Conservation (phyloP, 1,284 basidiomycete genomes). For the Cutaneotrichosporon daszewskae region DNA sequence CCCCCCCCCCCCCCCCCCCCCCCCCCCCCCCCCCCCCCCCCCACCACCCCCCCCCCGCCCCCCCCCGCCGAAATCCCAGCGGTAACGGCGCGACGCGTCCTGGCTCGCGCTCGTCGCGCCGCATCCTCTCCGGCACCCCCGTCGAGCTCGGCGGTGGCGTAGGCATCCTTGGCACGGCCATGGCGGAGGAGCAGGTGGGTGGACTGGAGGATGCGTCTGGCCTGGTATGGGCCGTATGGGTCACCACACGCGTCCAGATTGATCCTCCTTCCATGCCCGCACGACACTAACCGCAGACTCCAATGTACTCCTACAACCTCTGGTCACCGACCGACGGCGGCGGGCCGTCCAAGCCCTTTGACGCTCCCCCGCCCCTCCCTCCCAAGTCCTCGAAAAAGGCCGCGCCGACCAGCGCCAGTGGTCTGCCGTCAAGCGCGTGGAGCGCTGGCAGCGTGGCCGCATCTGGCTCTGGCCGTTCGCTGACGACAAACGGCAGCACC, state of each 20-base stretch:
- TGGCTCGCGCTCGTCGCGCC: conserved; percentile 15
- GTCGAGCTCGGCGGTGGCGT: conserved; percentile 37
- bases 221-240: too few relatives aligned
- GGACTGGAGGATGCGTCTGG: too few relatives aligned
- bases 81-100: conserved; percentile 8
- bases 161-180: conserved; percentile 23
- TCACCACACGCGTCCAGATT: too few relatives aligned
- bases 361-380: neutral
- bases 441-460: too few relatives aligned
- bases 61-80: conserved; percentile 5
- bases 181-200: conserved; percentile 15
- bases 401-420: too few relatives aligned
- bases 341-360: too few relatives aligned
- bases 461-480: too few relatives aligned
- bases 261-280: neutral
- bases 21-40: neutral
- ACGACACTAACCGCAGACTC: too few relatives aligned
- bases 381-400: neutral
- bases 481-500: too few relatives aligned
- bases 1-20: neutral
- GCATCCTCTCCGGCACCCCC: conserved; percentile 17
- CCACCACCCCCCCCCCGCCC: neutral
- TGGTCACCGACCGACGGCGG: neutral
- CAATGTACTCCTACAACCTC: conserved; percentile 7
- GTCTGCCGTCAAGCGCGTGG: too few relatives aligned